Evolutionary conservation across 2,329 filamentous ascomycete species (phyloP).

Genomic region (Fonsecaea monophora): DNA sequence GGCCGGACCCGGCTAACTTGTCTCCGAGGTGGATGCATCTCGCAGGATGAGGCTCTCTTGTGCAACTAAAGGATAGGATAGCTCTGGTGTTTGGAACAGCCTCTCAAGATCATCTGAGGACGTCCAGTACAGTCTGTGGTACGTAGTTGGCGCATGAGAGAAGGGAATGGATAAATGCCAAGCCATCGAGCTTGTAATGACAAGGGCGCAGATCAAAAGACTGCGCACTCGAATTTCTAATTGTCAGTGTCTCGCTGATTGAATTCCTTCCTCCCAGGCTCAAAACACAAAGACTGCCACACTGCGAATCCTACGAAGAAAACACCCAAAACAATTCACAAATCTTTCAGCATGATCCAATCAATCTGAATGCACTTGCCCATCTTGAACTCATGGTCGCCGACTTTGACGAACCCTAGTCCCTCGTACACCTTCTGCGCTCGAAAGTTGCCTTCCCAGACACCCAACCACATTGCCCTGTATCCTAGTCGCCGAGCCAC

Average conservation of each 20-base stretch:
- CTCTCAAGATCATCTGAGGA: not conserved
- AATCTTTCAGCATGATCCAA: conserved; percentile 38
- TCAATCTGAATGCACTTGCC: conserved; percentile 37
- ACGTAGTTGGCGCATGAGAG: not conserved
- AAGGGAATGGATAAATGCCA: not conserved
- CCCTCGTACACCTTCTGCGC: conserved; percentile 36
- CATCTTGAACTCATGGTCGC: conserved; percentile 38
- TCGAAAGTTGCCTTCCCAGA: conserved; percentile 38
- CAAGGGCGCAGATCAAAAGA: not conserved
- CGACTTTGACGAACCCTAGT: conserved; percentile 30
- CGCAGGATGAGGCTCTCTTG: not conserved
- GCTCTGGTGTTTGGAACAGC: not conserved
- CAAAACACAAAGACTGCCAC: not conserved
- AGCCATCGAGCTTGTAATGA: not conserved
- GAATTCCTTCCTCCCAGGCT: not conserved
- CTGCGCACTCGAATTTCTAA: too few species aligned
- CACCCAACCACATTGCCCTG: conserved; percentile 33
- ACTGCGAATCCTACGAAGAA: not conserved
- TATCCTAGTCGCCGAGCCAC: conserved; percentile 29
- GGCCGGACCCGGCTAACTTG: not conserved
- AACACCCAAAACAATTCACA: conserved; percentile 19
- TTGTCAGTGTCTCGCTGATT: too few species aligned
- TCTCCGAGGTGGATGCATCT: not conserved
- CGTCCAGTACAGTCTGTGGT: not conserved
- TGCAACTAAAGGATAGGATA: too few species aligned